Percentiles rank a stretch among this genome's conserved stretches.
These are phyloP conservation scores for Tetracladium maxilliforme DNA, from an alignment of 2,329 filamentous ascomycete species.

Conservation along the genomic window DNA sequence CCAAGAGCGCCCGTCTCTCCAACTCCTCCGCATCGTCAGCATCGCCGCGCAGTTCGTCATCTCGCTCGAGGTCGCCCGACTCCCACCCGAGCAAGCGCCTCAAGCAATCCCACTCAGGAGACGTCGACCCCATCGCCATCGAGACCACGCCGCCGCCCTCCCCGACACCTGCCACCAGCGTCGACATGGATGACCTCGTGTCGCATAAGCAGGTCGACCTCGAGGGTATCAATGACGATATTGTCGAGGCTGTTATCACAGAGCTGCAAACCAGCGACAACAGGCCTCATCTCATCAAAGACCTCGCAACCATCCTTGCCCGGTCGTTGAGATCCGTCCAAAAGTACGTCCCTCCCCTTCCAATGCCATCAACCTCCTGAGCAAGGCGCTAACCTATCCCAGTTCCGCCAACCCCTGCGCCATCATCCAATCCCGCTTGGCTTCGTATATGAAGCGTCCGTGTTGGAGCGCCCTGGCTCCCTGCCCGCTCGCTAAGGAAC, in stretches of 20 bases:
- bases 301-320: constrained; percentile 69
- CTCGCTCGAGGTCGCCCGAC: constrained; percentile 10
- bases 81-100: constrained; percentile 8
- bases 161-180: constrained; percentile 32
- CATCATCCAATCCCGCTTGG: constrained; percentile 84
- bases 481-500: constrained; percentile 84
- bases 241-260: constrained; percentile 79
- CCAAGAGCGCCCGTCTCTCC: constrained; percentile 16
- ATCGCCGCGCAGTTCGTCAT: constrained; percentile 12
- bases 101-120: constrained; percentile 15
- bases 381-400: constrained; percentile 14
- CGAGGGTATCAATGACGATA: constrained; percentile 82
- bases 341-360: constrained; percentile 50
- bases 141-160: constrained; percentile 73
- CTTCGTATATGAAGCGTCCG: constrained; percentile 76
- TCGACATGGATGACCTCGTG: constrained; percentile 24
- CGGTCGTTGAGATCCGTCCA: constrained; percentile 70
- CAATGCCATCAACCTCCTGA: constrained; percentile 5
- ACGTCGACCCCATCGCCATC: too few relatives aligned
- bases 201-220: constrained; percentile 50
- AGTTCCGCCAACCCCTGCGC: constrained; percentile 94
- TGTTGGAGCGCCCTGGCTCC: constrained; percentile 65
- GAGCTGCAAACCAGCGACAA: constrained; percentile 85
- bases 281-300: constrained; percentile 86
- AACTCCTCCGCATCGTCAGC: constrained; percentile 15